These are phyloP conservation scores for Penicillium macrosclerotiorum DNA, from an alignment of 495 filamentous ascomycete genomes.

Conservation along the genomic window DNA sequence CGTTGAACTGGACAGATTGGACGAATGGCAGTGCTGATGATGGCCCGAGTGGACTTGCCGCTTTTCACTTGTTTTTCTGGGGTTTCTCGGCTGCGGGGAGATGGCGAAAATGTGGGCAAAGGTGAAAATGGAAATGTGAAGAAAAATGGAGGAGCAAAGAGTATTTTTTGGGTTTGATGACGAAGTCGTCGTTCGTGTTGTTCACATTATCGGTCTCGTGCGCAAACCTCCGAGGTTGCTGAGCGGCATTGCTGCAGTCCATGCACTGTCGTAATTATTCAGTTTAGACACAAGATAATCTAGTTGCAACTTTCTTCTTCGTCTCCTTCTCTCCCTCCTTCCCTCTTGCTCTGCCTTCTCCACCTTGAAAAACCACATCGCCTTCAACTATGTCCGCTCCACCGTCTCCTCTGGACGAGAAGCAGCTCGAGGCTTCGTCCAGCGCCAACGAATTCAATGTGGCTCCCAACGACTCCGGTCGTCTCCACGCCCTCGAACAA, in stretches of 20 bases:
- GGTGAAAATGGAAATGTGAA: neutral
- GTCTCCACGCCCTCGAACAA: constrained; percentile 32
- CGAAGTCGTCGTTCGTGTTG: too few relatives aligned
- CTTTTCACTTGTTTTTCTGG: neutral
- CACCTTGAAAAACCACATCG: constrained; percentile 7
- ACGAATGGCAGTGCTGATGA: too few relatives aligned
- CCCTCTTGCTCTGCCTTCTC: neutral
- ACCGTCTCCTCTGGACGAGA: constrained; percentile 22
- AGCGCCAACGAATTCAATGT: constrained; percentile 6
- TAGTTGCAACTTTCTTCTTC: too few relatives aligned
- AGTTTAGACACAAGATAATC: too few relatives aligned
- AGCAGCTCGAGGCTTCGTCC: constrained; percentile 15
- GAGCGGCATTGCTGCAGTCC: too few relatives aligned
- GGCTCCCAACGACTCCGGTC: constrained; percentile 14
- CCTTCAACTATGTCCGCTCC: constrained; percentile 9
- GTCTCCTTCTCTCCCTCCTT: too few relatives aligned
- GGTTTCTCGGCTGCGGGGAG: constrained; percentile 8
- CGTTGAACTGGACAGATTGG: too few relatives aligned
- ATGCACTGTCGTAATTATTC: too few relatives aligned
- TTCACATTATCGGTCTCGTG: too few relatives aligned
- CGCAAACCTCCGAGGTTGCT: too few relatives aligned
- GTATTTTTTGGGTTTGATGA: neutral
- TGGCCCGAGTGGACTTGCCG: constrained; percentile 8
- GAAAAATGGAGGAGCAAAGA: neutral
- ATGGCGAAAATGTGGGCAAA: neutral